Percentiles rank a stretch among this genome's conserved stretches.
These are phyloP conservation scores for Niebla homalea DNA, from an alignment of 495 filamentous ascomycete species.

Conservation along the genomic window DNA sequence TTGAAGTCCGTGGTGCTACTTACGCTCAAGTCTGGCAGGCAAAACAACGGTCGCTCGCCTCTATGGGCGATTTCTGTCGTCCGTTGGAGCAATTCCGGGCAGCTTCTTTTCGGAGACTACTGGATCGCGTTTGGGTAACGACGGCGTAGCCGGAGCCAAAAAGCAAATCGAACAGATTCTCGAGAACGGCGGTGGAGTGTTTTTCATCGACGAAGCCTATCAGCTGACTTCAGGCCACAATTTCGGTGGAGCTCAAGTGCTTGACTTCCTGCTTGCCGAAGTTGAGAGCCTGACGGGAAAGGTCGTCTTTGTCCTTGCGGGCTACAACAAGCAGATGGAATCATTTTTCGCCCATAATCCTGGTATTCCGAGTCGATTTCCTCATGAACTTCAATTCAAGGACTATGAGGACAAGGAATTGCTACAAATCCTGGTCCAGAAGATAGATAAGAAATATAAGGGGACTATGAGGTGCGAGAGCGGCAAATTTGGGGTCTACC, in stretches of 20 bases:
- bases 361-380: slow-evolving; percentile 60
- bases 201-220: slow-evolving; percentile 69
- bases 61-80: slow-evolving; percentile 55
- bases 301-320: slow-evolving; percentile 63
- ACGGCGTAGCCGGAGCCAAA: slow-evolving; percentile 43
- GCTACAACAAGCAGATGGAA: slow-evolving; percentile 70
- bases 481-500: slow-evolving; percentile 48
- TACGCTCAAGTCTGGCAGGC: slow-evolving; percentile 29
- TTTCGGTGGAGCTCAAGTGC: slow-evolving; percentile 42
- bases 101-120: slow-evolving; percentile 49
- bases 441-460: slow-evolving; percentile 37
- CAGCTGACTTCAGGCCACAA: slow-evolving; percentile 38
- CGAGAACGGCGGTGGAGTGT: slow-evolving; percentile 47
- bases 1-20: background rate
- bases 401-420: slow-evolving; percentile 62
- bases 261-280: slow-evolving; percentile 64
- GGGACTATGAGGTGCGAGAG: slow-evolving; percentile 45
- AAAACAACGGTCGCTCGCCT: slow-evolving; percentile 75
- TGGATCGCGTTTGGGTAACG: slow-evolving; percentile 51
- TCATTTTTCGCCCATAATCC: slow-evolving; percentile 67
- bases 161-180: slow-evolving; percentile 43
- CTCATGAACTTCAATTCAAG: slow-evolving; percentile 47
- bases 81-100: slow-evolving; percentile 44
- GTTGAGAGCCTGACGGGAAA: slow-evolving; percentile 65
- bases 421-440: slow-evolving; percentile 34